phyloP scores from a whole-genome alignment of 2,329 filamentous ascomycete species.

The Talaromyces albobiverticillius region DNA sequence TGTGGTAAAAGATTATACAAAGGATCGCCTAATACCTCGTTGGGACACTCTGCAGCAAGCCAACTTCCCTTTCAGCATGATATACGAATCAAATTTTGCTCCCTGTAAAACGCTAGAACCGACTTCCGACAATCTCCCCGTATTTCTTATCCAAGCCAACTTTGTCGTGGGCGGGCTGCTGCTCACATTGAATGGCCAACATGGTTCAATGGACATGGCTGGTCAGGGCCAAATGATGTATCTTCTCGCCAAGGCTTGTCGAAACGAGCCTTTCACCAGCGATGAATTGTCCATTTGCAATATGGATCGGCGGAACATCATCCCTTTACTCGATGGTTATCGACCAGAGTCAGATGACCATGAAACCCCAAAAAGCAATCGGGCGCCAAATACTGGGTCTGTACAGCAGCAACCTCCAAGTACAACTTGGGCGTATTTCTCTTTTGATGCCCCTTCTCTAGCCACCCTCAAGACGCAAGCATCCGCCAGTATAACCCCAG shows the following conservation, averaged over 20 bases:
- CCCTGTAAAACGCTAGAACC: slow-evolving; percentile 40
- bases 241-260: slow-evolving; percentile 51
- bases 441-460: not conserved
- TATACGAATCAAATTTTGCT: slow-evolving; percentile 46
- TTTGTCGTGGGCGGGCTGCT: slow-evolving; percentile 51
- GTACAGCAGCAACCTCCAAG: not conserved
- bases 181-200: slow-evolving; percentile 49
- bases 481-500: slow-evolving; percentile 24
- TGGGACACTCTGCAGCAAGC: slow-evolving; percentile 38
- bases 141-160: slow-evolving; percentile 49
- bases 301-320: slow-evolving; percentile 31
- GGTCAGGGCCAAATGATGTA: slow-evolving; percentile 48
- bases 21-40: slow-evolving; percentile 42
- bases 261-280: slow-evolving; percentile 41
- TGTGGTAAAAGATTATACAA: not conserved
- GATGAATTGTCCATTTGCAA: slow-evolving; percentile 48
- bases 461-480: not conserved
- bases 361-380: not conserved
- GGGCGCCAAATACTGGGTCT: not conserved
- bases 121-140: slow-evolving; percentile 27
- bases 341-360: slow-evolving; percentile 14
- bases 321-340: slow-evolving; percentile 46
- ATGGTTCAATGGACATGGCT: slow-evolving; percentile 52
- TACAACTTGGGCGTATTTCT: slow-evolving; percentile 5
- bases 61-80: slow-evolving; percentile 47